A percentile compares a stretch with the other conserved stretches of the same genome.
phyloP scores from a whole-genome alignment of 176 grass and related monocot genomes.

The Hyparrhenia diplandra region DNA sequence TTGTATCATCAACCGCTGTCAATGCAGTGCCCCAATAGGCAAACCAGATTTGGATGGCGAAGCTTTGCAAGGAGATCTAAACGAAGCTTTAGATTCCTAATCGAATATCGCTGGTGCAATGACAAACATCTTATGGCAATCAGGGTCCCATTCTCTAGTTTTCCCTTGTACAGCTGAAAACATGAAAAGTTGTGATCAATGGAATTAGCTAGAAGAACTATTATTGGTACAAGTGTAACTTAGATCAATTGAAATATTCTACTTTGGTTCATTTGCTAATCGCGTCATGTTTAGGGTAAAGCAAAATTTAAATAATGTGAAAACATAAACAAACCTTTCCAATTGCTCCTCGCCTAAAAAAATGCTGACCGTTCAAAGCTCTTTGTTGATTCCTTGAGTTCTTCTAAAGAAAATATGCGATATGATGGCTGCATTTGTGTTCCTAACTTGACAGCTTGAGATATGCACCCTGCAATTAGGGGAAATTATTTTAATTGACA shows the following conservation, averaged over 20 bases:
- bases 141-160: constrained; percentile 76
- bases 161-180: constrained; percentile 94
- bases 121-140: constrained; percentile 90
- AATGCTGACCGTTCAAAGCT: constrained; percentile 63
- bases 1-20: constrained; percentile 61
- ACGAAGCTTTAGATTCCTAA: constrained; percentile 94
- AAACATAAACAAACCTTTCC: constrained; percentile 64
- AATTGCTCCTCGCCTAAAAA: constrained; percentile 87
- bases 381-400: constrained; percentile 90
- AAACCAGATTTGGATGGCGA: constrained; percentile 85
- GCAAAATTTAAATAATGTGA: background rate
- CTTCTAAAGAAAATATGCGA: constrained; percentile 78
- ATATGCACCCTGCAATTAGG: constrained; percentile 73
- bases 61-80: constrained; percentile 94
- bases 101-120: constrained; percentile 76
- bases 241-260: too few species aligned
- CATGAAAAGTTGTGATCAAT: constrained; percentile 7
- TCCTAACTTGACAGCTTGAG: constrained; percentile 83
- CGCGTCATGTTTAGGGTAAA: background rate
- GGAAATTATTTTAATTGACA: constrained; percentile 7
- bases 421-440: constrained; percentile 67
- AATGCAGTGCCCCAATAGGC: constrained; percentile 88
- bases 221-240: constrained; percentile 11
- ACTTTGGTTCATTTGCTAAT: background rate
- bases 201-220: background rate